Percentiles rank a stretch among this genome's conserved stretches.
Conservation (phyloP, 345 rosid genomes). For the Erucastrum elatum region DNA sequence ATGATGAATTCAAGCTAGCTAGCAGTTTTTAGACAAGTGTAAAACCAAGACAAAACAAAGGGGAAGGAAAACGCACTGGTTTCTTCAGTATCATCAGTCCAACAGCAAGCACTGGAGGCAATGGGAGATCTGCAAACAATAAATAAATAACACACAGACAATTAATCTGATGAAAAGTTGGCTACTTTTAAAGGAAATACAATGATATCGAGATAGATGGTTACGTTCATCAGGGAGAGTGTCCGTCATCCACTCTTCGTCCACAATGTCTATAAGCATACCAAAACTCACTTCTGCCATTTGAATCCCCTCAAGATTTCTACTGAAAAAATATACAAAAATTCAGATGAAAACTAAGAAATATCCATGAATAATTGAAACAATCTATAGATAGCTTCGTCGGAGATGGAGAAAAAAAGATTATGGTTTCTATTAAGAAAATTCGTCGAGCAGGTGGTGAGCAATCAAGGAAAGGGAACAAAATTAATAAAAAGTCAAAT, state of each 20-base stretch:
- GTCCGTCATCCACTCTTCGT: conserved; percentile 96
- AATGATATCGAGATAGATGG: background rate
- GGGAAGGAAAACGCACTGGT: conserved; percentile 53
- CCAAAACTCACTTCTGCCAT: conserved; percentile 82
- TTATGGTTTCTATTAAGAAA: background rate
- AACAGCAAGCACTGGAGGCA: conserved; percentile 74
- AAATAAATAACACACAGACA: background rate
- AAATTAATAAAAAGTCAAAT: no score
- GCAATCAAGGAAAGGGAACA: background rate
- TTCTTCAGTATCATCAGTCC: conserved; percentile 84
- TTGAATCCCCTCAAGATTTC: conserved; percentile 1
- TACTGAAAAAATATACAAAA: background rate
- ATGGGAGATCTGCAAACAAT: conserved; percentile 64
- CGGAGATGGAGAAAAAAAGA: background rate
- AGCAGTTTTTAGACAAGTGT: no score
- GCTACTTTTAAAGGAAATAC: background rate
- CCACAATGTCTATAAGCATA: conserved; percentile 82
- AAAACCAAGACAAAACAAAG: background rate
- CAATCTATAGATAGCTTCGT: background rate
- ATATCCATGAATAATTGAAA: no score
- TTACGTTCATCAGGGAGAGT: conserved; percentile 89
- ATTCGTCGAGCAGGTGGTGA: background rate
- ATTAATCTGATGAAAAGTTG: background rate
- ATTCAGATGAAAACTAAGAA: background rate
- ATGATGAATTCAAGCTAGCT: background rate